Evolutionary conservation across 345 rosid species (phyloP), one percentile per base, ranked within the genome.

Genomic region (Rhodamnia argentea): DNA sequence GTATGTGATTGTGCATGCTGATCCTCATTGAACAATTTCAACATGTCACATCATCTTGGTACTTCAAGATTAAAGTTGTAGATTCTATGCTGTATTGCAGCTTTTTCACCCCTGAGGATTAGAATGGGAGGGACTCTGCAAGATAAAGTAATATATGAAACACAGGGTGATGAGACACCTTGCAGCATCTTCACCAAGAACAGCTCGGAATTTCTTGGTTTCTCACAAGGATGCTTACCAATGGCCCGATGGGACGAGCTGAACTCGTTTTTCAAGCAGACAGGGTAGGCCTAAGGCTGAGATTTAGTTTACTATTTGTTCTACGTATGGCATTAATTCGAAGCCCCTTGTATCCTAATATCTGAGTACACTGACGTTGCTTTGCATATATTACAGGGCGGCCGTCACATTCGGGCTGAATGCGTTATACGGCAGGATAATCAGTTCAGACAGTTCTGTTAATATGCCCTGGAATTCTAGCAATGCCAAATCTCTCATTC

Each of bases 111-210:
- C 13, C 88, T 96, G 82, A 92, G 92, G 88, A 92, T 95, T 74
- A 94, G 98, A 90, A 32, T 95, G 88, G 98, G 98, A 57, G 98
- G 98, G 54, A 92, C 96, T 29, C 89, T 94, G 83, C 96, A 96
- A 87, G 96, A 96, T 81, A 85, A 84, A 78, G 93, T 93, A 47
- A 74, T 55, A 52, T 95, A 93, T 88, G 93, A 92, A 86, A 90
- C 87, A 58, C 86, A 54, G 87, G 92, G 88, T 42, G 62, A 52
- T 59, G 54, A 86, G 58, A 86, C 88, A 70, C 90, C 95, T 12
- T 95, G 97, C 85, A 52, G 89, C 23, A 88, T 89, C 51, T 94
- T 96, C 84, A 76, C 86, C 83, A 86, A 87, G 84, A 92, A 91
- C 62, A 83, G 86, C 89, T 91, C 93, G 20, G 84, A 91, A 84